phyloP scores from a whole-genome alignment of 1,139 yeast genomes.

The Yamadazyma sp. region DNA sequence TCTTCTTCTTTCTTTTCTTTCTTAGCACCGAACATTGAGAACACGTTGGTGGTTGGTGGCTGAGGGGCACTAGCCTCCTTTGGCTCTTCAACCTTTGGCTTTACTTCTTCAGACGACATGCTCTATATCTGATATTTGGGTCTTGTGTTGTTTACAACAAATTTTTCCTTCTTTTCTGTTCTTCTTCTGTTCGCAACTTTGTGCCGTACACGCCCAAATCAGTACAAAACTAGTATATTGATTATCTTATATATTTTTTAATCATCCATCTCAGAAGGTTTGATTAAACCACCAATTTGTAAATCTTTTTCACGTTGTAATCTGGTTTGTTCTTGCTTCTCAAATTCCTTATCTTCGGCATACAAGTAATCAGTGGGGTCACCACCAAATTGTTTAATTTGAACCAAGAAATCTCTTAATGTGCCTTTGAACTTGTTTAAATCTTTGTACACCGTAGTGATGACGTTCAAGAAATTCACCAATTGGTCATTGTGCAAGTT shows the following conservation, averaged over 20 bases:
- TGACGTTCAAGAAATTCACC: slow-evolving; percentile 73
- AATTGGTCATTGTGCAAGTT: slow-evolving; percentile 85
- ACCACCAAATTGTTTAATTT: slow-evolving; percentile 94
- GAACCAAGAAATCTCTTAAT: slow-evolving; percentile 93
- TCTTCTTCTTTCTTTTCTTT: slow-evolving; percentile 52
- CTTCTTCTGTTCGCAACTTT: background rate
- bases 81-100: slow-evolving; percentile 21
- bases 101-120: slow-evolving; percentile 42
- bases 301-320: slow-evolving; percentile 78
- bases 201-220: too few relatives aligned
- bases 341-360: slow-evolving; percentile 90
- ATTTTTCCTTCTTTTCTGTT: slow-evolving; percentile 8
- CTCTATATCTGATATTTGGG: background rate
- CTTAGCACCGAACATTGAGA: slow-evolving; percentile 86
- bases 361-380: slow-evolving; percentile 89
- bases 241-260: slow-evolving; percentile 4
- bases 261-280: slow-evolving; percentile 96
- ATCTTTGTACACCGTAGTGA: slow-evolving; percentile 72
- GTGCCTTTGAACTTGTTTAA: slow-evolving; percentile 77
- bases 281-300: slow-evolving; percentile 88
- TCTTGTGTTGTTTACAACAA: slow-evolving; percentile 1
- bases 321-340: slow-evolving; percentile 65
- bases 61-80: slow-evolving; percentile 21
- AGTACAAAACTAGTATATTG: too few relatives aligned
- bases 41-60: slow-evolving; percentile 76